Evolutionary conservation across 164 flowering plant genomes (phyloP), one percentile per base, ranked within the genome.

Genomic region (Paratinospora sagittata): DNA sequence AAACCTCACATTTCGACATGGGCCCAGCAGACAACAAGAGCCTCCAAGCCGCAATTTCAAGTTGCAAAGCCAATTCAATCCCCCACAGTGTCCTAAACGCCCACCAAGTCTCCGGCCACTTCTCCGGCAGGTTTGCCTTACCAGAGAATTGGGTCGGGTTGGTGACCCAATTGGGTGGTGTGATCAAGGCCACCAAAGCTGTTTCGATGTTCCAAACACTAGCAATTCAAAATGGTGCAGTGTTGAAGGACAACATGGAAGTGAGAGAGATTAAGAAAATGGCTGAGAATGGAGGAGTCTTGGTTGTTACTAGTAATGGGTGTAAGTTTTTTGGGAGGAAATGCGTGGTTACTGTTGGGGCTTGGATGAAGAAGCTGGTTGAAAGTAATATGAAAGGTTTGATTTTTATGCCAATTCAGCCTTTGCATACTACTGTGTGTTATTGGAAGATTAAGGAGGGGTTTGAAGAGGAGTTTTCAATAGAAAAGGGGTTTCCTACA

Each of bases 181-280:
- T 96, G 0, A 73, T 93, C 13, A 88, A 85, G 80, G 91, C 99
- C 57, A 86, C 98, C 0, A 92, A 93, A 75, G 97, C 99, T 0
- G 93, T 96, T n/a, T 80, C 92, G 65, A 92, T 96, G 99, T 91
- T 88, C 68, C 99, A 91, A 69, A 66, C 97, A 2, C 81, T 96
- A 10, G 96, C 96, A 0, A 16, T 84, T 2, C 63, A 70, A 33
- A 77, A 75, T 1, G 97, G 98, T 2, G 90, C 93, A 21, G 73
- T 78, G 2, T 67, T 96, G 16, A 87, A 70, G 45, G 99, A 96
- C 74, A 80, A 82, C 66, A 72, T 30, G 73, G 84, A 86, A 68
- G 97, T 91, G 33, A 74, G 6, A 3, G 80, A 75, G 2, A 76
- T 90, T 1, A 70, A 52, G 69, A 81, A 63, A 66, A 87, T 74